Base-by-base conservation (phyloP, 2,329 filamentous ascomycete genomes). In the Beauveria varroae region DNA sequence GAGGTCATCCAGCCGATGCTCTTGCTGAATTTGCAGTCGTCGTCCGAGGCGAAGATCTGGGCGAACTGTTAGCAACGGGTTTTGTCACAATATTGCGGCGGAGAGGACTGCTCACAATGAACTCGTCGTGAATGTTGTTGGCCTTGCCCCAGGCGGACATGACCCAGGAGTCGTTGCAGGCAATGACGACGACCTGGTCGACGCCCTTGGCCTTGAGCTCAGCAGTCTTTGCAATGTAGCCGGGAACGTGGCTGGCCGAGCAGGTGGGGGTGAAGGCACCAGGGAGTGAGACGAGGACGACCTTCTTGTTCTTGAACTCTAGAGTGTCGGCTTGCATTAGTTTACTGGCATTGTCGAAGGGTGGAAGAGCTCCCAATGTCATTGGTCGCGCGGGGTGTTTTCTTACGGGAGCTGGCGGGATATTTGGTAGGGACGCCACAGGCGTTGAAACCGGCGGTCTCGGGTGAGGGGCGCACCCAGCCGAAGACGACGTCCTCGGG, bases 141-240 rank as follows among this genome's bases (percentile, higher is more conserved):
- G 91, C 91, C 84, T 96, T 96, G 77, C 86, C 88, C 90, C 90
- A 95, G 60, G 89, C 91, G 69, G 86, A 87, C 90, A 93, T 93
- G 74, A 96, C 91, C 72, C 82, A 96, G 65, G 87, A 80, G 76
- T 96, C 92, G 77, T 96, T 96, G 80, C 80, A 88, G 63, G 91
- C 89, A 70, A 96, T 87, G 71, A 95, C 85, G 67, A 91, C 84
- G 69, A 96, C 85, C 65, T 88, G 76, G 75, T 96, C 91, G 67
- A 96, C 89, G 69, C 90, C 91, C 82, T 93, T 93, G 72, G 79
- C 78, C 78, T 86, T 87, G 75, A 96, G 81, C 71, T 87, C 80
- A 58, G 84, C 79, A 67, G 87, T 78, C 73, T 90, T 87, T 74
- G 84, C 76, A 68, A 93, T 84, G 82, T 91, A 96, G 64, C 88